A percentile compares a stretch with the other conserved stretches of the same genome.
These are phyloP conservation scores for Chloris gayana DNA, from an alignment of 176 grass and related monocot genomes.

Conservation along the genomic window DNA sequence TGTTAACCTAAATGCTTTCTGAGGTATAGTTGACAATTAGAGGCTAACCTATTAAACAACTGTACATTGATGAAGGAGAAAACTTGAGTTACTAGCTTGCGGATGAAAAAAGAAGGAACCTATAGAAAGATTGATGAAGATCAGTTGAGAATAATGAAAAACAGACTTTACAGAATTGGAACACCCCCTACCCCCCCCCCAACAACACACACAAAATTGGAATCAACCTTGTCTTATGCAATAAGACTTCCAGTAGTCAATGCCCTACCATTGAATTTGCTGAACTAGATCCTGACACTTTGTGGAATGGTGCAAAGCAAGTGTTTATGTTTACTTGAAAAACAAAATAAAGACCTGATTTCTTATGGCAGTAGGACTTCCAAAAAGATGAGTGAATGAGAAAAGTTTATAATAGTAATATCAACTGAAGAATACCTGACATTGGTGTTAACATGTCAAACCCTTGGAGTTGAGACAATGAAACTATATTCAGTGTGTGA, in stretches of 20 bases:
- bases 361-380: constrained; percentile 1
- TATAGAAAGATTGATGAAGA: constrained; percentile 44
- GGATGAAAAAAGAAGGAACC: constrained; percentile 90
- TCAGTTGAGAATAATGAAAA: constrained; percentile 19
- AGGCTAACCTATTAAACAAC: constrained; percentile 77
- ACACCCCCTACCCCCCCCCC: not conserved
- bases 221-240: not conserved
- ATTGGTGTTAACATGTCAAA: not conserved
- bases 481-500: constrained; percentile 3
- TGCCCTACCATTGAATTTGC: not conserved
- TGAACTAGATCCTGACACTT: not conserved
- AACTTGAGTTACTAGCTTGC: constrained; percentile 92
- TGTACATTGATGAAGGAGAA: constrained; percentile 96
- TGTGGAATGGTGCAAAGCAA: not conserved
- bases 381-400: not conserved
- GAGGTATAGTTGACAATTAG: constrained; percentile 19
- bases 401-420: not conserved
- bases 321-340: not conserved
- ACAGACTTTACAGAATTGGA: not conserved
- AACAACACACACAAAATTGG: too few species aligned
- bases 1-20: constrained; percentile 15
- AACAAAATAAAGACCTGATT: not conserved
- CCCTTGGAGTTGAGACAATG: constrained; percentile 22
- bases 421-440: not conserved
- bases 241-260: not conserved